Evolutionary conservation across 768 basidiomycete genomes (phyloP).

Genomic region (Rhizopogon vinicolor): DNA sequence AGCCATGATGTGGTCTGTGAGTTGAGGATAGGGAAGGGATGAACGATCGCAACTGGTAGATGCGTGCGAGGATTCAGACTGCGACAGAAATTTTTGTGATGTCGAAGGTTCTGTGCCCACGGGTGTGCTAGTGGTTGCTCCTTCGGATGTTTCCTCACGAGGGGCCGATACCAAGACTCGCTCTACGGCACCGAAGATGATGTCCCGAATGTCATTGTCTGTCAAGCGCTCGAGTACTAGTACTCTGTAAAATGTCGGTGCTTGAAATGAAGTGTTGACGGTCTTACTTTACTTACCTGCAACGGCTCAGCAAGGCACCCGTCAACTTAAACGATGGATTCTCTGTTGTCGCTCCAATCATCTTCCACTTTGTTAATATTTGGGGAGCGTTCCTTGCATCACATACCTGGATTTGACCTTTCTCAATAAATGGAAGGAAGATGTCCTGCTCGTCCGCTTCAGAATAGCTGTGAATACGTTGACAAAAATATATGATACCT

Average conservation of each 20-base stretch:
- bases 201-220: conserved; percentile 52
- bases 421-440: conserved; percentile 79
- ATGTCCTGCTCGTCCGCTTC: conserved; percentile 46
- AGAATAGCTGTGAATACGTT: conserved; percentile 5
- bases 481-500: conserved; percentile 32
- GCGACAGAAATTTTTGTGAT: conserved; percentile 13
- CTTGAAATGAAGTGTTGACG: conserved; percentile 9
- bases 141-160: background rate
- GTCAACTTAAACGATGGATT: conserved; percentile 86
- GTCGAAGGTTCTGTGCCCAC: conserved; percentile 6
- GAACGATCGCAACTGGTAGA: conserved; percentile 11
- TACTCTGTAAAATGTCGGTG: conserved; percentile 43
- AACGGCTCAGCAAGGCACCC: conserved; percentile 67
- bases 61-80: conserved; percentile 13
- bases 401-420: conserved; percentile 62
- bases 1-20: conserved; percentile 43
- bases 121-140: background rate
- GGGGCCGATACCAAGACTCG: conserved; percentile 23
- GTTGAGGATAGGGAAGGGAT: conserved; percentile 28
- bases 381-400: background rate
- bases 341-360: conserved; percentile 85
- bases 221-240: conserved; percentile 68
- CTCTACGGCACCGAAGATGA: conserved; percentile 52
- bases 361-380: conserved; percentile 25
- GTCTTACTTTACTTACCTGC: conserved; percentile 46